Conservation (phyloP, 768 basidiomycete species). For the Dioszegia crocea region DNA sequence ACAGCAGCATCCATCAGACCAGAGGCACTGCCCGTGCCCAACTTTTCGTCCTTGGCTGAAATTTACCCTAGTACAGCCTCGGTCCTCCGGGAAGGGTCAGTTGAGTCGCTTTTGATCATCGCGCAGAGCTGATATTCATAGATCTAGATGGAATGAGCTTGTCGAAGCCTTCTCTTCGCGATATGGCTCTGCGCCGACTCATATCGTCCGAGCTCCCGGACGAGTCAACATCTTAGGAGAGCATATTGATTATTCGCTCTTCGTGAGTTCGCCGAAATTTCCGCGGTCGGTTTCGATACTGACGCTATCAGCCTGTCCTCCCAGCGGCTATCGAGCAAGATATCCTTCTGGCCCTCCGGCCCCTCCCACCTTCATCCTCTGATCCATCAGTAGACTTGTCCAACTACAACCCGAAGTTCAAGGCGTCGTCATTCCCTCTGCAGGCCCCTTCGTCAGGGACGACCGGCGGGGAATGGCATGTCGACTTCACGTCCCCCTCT, state of each 20-base stretch:
- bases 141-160: conserved; percentile 28
- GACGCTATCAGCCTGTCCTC: conserved; percentile 59
- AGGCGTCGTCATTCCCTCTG: conserved; percentile 7
- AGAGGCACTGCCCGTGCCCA: conserved; percentile 14
- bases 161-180: conserved; percentile 13
- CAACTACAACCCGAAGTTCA: conserved; percentile 12
- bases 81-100: conserved; percentile 17
- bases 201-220: conserved; percentile 41
- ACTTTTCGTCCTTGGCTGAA: conserved; percentile 13
- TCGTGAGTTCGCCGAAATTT: conserved; percentile 16
- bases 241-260: conserved; percentile 45
- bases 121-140: conserved; percentile 6
- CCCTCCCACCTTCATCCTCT: conserved; percentile 19
- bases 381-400: neutral
- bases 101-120: neutral
- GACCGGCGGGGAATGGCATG: conserved; percentile 61
- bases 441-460: conserved; percentile 39
- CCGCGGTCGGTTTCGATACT: neutral
- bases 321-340: conserved; percentile 81
- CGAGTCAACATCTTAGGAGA: conserved; percentile 44
- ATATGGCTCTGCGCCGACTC: conserved; percentile 23
- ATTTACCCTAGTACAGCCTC: conserved; percentile 22
- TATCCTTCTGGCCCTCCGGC: conserved; percentile 69
- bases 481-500: conserved; percentile 62
- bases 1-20: conserved; percentile 2